phyloP scores from a whole-genome alignment of 495 filamentous ascomycete genomes.

The Podospora fimiseda region DNA sequence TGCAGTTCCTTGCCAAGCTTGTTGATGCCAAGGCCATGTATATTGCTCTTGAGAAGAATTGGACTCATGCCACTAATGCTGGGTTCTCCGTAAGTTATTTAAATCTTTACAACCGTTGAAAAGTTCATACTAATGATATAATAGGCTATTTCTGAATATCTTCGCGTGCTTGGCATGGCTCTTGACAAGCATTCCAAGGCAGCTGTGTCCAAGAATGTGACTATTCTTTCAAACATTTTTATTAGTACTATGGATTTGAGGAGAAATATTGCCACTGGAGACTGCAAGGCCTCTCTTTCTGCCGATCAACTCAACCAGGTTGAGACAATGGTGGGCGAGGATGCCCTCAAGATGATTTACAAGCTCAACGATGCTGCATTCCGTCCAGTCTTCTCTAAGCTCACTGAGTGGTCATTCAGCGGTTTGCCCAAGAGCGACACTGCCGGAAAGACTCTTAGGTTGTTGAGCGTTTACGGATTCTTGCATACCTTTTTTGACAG shows the following conservation, averaged over 20 bases:
- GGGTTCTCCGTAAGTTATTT: slow-evolving; percentile 51
- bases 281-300: slow-evolving; percentile 14
- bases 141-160: slow-evolving; percentile 59
- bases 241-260: slow-evolving; percentile 68
- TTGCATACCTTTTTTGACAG: slow-evolving; percentile 68
- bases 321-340: slow-evolving; percentile 58
- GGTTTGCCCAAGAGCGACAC: slow-evolving; percentile 55
- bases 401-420: slow-evolving; percentile 69
- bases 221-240: slow-evolving; percentile 61
- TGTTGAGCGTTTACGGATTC: slow-evolving; percentile 70
- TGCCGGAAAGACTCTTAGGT: slow-evolving; percentile 48
- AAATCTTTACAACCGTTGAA: neutral
- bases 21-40: slow-evolving; percentile 63
- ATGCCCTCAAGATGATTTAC: slow-evolving; percentile 81
- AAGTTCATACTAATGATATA: slow-evolving; percentile 10
- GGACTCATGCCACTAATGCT: slow-evolving; percentile 51
- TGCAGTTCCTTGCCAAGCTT: slow-evolving; percentile 64
- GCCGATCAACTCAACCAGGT: slow-evolving; percentile 33
- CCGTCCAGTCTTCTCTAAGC: slow-evolving; percentile 78
- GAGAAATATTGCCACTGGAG: slow-evolving; percentile 34
- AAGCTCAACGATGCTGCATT: slow-evolving; percentile 96
- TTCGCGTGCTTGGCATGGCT: slow-evolving; percentile 57
- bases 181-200: slow-evolving; percentile 73
- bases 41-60: slow-evolving; percentile 62
- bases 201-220: slow-evolving; percentile 60